These are phyloP conservation scores for Phragmites australis DNA, from an alignment of 176 grass and related monocot genomes.

Conservation along the genomic window DNA sequence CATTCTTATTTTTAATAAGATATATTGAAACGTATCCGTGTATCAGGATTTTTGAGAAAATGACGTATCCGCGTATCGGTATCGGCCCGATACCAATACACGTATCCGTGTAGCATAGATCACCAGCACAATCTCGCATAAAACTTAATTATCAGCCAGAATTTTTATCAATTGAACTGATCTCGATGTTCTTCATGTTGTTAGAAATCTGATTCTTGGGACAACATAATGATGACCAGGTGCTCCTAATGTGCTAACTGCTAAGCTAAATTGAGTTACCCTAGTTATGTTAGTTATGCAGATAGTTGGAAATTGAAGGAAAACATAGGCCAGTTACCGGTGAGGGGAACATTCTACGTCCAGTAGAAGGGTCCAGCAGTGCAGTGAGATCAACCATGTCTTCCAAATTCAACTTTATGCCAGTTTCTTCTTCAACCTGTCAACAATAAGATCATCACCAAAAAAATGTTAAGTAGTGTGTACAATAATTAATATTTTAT, in stretches of 20 bases:
- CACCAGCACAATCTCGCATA: background rate
- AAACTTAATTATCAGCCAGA: background rate
- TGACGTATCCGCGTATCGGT: too few relatives aligned
- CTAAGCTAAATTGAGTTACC: background rate
- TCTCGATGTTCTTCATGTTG: too few relatives aligned
- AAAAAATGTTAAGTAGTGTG: background rate
- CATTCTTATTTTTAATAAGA: too few relatives aligned
- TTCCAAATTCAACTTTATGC: conserved; percentile 72
- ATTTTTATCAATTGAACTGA: too few relatives aligned
- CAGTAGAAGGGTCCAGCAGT: conserved; percentile 62
- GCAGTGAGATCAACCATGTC: conserved; percentile 91
- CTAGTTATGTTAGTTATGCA: background rate
- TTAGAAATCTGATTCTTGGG: background rate
- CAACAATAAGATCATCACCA: conserved; percentile 7
- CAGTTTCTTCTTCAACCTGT: conserved; percentile 91
- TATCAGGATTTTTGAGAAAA: too few relatives aligned
- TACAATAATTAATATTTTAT: background rate
- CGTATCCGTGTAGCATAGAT: too few relatives aligned
- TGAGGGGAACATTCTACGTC: conserved; percentile 68
- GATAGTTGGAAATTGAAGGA: background rate
- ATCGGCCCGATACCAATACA: too few relatives aligned
- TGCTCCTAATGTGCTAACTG: background rate
- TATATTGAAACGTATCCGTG: too few relatives aligned
- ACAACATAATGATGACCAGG: background rate
- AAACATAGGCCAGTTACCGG: conserved; percentile 49